Percentiles rank a stretch among this genome's conserved stretches.
These are phyloP conservation scores for Copromyces sp. DNA, from an alignment of 495 filamentous ascomycete genomes.

Conservation along the genomic window DNA sequence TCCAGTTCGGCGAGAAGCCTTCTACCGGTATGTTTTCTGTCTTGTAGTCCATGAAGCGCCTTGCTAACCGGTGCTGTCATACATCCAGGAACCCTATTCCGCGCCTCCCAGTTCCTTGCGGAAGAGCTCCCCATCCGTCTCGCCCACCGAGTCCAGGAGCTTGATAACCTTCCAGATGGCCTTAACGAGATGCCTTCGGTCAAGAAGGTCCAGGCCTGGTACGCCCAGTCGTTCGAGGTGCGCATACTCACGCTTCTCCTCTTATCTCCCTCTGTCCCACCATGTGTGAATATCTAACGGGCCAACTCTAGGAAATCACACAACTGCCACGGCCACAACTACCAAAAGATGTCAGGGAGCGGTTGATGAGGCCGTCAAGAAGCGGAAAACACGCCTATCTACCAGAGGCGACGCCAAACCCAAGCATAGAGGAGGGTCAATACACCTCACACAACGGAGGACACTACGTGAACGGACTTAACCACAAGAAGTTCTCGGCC, in stretches of 20 bases:
- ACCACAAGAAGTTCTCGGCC: conserved; percentile 36
- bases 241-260: conserved; percentile 5
- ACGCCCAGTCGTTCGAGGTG: conserved; percentile 99
- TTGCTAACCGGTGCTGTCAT: not conserved
- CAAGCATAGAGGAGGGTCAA: conserved; percentile 77
- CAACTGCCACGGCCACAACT: conserved; percentile 68
- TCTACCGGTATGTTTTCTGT: conserved; percentile 53
- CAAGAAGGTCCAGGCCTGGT: conserved; percentile 91
- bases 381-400: conserved; percentile 53
- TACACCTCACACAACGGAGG: conserved; percentile 63
- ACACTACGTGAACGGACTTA: conserved; percentile 17
- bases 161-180: conserved; percentile 87
- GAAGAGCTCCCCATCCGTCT: conserved; percentile 96
- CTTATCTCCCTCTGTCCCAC: not conserved
- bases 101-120: conserved; percentile 94
- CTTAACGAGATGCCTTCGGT: conserved; percentile 98
- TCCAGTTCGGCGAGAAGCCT: conserved; percentile 90
- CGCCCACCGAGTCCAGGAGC: conserved; percentile 90
- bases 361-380: conserved; percentile 63
- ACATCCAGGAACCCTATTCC: conserved; percentile 76
- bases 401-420: conserved; percentile 76
- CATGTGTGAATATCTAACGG: conserved; percentile 15
- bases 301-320: conserved; percentile 67
- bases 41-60: not conserved
- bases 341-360: conserved; percentile 63